These are phyloP conservation scores for Coemansia sp. DNA, from an alignment of 192 early-diverging fungal species.

Conservation along the genomic window DNA sequence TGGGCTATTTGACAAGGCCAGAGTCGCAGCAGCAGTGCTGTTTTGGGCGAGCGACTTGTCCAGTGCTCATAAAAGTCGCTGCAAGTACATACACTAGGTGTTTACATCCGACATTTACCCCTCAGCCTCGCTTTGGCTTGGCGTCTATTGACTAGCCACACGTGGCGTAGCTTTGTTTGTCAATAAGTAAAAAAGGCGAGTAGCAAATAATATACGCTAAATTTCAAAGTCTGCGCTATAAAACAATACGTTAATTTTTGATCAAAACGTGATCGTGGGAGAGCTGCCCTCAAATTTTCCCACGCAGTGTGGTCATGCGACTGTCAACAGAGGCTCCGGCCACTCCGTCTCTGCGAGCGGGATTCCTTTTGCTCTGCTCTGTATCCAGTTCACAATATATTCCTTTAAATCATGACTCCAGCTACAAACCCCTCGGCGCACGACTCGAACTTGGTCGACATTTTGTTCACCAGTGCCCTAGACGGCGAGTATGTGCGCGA, in stretches of 20 bases:
- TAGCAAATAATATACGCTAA: no score
- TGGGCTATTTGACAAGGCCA: neutral
- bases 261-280: neutral
- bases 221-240: no score
- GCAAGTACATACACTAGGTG: no score
- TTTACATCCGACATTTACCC: no score
- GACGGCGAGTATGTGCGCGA: constrained; percentile 47
- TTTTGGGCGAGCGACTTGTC: no score
- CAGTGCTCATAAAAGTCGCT: no score
- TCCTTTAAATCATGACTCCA: neutral
- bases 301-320: neutral
- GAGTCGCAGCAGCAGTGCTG: neutral
- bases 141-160: neutral
- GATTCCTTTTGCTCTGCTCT: neutral
- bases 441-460: constrained; percentile 37
- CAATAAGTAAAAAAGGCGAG: no score
- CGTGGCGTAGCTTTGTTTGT: neutral
- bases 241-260: no score
- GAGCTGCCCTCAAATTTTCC: neutral
- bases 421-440: constrained; percentile 8
- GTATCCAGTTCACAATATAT: neutral
- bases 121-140: no score
- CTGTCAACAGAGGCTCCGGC: neutral
- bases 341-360: neutral
- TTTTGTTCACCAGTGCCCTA: constrained; percentile 27